Evolutionary conservation across 352 stramenopile genomes (phyloP), one percentile per base, ranked within the genome.

Genomic region (Phytophthora hybrid): DNA sequence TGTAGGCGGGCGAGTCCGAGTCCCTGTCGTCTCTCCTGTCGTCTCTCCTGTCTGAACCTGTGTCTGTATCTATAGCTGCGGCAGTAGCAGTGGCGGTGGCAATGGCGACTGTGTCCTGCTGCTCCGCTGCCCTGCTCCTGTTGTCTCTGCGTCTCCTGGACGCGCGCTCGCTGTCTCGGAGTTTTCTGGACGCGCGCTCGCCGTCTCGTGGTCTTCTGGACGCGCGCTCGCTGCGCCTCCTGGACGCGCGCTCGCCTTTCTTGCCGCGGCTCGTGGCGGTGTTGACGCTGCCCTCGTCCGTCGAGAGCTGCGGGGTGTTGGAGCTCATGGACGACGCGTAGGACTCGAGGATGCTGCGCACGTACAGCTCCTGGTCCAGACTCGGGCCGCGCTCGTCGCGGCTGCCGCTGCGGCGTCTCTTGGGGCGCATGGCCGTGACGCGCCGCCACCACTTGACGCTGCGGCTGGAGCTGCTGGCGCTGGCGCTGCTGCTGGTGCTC

Each of bases 281-380:
- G n/a, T 46, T 59, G 18, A 39, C 73, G 13, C 41, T 72, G 29
- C 67, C 47, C 10, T 63, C 68, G 31, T 66, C 66, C 34, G 68
- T 52, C n/a, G 76, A 80, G n/a, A 77, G 66, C 39, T 72, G 71
- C 23, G 66, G 54, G 46, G 63, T 74, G 16, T 62, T 79, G 58
- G 85, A 93, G 52, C 83, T 89, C 64, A 93, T 77, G 52, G 86
- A 93, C 61, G 86, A 93, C 72, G 77, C 79, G 69, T 91, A 92
- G 44, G 86, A 93, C 70, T 93, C 86, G 66, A 93, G 83, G 57
- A 93, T 88, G 54, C 79, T 91, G 54, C 86, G 82, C 66, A 92
- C 81, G 69, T 91, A 92, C 39, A 92, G 67, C 68, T 93, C 86
- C 59, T 91, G 84, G 72, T 92, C 84, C 13, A 81, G 26, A 52